phyloP scores from a whole-genome alignment of 1,284 basidiomycete genomes.

The Rhodotorula sp. region DNA sequence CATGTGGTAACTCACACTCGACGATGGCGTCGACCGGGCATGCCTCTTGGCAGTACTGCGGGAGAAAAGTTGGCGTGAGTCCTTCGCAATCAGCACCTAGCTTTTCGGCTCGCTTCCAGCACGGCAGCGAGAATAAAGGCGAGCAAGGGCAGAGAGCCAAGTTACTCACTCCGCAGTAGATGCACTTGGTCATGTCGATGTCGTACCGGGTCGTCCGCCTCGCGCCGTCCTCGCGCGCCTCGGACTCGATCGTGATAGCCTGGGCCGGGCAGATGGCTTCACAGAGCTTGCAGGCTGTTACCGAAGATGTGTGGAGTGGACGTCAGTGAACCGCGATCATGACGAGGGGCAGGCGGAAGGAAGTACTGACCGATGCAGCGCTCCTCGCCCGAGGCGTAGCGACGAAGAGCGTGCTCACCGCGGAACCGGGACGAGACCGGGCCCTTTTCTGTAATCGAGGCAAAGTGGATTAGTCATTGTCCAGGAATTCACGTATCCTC shows the following conservation, averaged over 20 bases:
- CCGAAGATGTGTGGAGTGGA: neutral
- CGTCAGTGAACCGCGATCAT: too few species aligned
- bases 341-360: too few species aligned
- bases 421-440: slow-evolving; percentile 96
- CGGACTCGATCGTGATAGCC: slow-evolving; percentile 98
- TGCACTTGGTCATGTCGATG: slow-evolving; percentile 90
- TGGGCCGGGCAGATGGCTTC: slow-evolving; percentile 99
- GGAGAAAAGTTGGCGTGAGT: neutral
- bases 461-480: neutral
- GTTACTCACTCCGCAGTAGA: slow-evolving; percentile 65
- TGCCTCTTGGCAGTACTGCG: slow-evolving; percentile 72
- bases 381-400: slow-evolving; percentile 98
- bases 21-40: slow-evolving; percentile 99
- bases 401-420: slow-evolving; percentile 95
- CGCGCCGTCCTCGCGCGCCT: slow-evolving; percentile 91
- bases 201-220: slow-evolving; percentile 97
- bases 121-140: neutral
- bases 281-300: slow-evolving; percentile 91
- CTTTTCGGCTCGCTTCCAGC: neutral
- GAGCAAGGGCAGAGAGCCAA: too few species aligned
- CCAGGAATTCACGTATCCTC: accelerated
- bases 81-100: too few species aligned
- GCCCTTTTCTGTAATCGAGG: slow-evolving; percentile 70
- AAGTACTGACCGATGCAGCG: slow-evolving; percentile 81
- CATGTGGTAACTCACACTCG: slow-evolving; percentile 69